Conservation (phyloP, 495 filamentous ascomycete genomes). For the Penicillium samsonianum region DNA sequence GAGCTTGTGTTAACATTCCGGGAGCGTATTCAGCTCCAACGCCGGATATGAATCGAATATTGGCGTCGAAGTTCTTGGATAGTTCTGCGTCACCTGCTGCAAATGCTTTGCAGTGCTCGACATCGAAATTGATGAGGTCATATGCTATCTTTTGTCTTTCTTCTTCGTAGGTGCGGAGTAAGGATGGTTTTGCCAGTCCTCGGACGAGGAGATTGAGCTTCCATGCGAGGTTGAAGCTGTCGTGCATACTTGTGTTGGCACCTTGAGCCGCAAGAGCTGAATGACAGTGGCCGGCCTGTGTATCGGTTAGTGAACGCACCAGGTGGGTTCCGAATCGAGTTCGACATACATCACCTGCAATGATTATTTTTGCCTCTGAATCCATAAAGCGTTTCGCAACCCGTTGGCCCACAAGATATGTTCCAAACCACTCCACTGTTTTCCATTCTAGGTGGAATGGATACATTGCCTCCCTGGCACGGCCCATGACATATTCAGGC, state of each 20-base stretch:
- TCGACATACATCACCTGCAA: constrained; percentile 72
- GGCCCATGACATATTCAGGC: constrained; percentile 65
- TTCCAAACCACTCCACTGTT: constrained; percentile 58
- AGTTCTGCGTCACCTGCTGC: constrained; percentile 58
- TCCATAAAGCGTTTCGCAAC: constrained; percentile 70
- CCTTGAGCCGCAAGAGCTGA: constrained; percentile 87
- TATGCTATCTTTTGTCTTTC: constrained; percentile 74
- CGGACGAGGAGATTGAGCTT: constrained; percentile 72
- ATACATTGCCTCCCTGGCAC: constrained; percentile 64
- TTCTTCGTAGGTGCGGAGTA: constrained; percentile 72
- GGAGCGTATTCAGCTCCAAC: constrained; percentile 62
- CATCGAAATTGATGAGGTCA: constrained; percentile 73
- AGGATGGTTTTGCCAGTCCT: constrained; percentile 54
- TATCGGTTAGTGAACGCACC: neutral
- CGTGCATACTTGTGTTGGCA: constrained; percentile 83
- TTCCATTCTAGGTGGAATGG: constrained; percentile 74
- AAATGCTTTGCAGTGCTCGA: constrained; percentile 57
- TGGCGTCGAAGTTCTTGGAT: constrained; percentile 63
- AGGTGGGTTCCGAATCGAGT: neutral
- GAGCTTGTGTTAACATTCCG: constrained; percentile 56
- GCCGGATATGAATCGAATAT: constrained; percentile 67
- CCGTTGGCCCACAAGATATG: constrained; percentile 70
- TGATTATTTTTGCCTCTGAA: constrained; percentile 65
- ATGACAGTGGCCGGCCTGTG: constrained; percentile 66
- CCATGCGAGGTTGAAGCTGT: constrained; percentile 80